These are phyloP conservation scores for Trichoderma guizhouense DNA, from an alignment of 2,329 filamentous ascomycete species.

Conservation along the genomic window DNA sequence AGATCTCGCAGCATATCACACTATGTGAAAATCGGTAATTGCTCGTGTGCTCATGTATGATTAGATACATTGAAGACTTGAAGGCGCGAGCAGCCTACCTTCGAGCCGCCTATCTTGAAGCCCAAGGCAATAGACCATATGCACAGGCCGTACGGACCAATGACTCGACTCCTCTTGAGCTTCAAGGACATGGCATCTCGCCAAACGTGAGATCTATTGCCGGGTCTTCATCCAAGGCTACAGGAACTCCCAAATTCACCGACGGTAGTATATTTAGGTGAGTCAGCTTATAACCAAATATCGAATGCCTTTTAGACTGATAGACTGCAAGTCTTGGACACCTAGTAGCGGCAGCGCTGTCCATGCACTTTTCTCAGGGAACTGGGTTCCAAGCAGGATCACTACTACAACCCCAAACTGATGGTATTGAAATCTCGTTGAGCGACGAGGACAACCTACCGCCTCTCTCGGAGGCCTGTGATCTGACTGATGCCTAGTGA, in stretches of 20 bases:
- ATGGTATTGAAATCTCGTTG: background rate
- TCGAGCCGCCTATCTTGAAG: slow-evolving; percentile 5
- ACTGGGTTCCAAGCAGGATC: background rate
- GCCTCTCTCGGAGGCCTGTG: background rate
- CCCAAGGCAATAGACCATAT: background rate
- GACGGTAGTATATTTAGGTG: slow-evolving; percentile 15
- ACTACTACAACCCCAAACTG: background rate
- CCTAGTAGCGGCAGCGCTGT: slow-evolving; percentile 12
- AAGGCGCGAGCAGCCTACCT: background rate
- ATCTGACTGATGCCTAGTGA: background rate
- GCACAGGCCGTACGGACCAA: background rate
- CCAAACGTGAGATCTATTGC: background rate
- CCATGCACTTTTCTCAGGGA: slow-evolving; percentile 10
- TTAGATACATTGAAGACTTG: slow-evolving; percentile 17
- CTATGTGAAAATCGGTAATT: background rate
- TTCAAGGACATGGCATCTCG: background rate
- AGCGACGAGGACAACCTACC: background rate
- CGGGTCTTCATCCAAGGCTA: background rate
- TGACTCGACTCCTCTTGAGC: background rate
- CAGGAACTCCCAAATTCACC: slow-evolving; percentile 1
- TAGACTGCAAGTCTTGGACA: background rate
- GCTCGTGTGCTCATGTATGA: background rate
- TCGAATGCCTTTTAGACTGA: background rate
- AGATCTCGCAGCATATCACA: background rate
- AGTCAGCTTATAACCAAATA: background rate